Conservation (phyloP, 257 asterid genomes). For the Solanum verrucosum region DNA sequence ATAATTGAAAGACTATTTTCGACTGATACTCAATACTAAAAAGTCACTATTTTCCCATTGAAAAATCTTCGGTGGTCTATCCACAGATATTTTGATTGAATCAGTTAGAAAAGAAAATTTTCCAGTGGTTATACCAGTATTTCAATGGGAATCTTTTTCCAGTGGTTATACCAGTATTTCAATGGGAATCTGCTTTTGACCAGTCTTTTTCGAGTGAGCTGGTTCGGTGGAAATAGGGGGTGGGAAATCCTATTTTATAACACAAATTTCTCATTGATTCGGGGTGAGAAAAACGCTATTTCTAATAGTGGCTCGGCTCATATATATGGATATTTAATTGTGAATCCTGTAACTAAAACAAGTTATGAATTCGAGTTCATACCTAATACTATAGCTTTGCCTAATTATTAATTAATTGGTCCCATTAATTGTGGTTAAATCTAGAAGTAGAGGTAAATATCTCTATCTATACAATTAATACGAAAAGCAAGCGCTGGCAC, state of each 20-base stretch:
- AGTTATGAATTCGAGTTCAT: neutral
- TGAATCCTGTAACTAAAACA: no score
- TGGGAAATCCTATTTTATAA: neutral
- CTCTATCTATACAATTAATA: conserved; percentile 9
- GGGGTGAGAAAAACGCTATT: neutral
- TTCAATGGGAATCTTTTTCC: no score
- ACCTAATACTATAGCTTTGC: neutral
- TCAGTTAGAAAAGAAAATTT: neutral
- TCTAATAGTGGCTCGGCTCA: neutral
- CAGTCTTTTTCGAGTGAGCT: neutral
- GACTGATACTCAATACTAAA: neutral
- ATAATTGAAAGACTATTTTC: neutral
- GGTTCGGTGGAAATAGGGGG: neutral
- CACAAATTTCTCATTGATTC: neutral
- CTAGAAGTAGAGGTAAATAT: neutral
- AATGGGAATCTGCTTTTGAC: neutral
- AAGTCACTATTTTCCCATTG: neutral
- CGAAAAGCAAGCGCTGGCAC: conserved; percentile 34
- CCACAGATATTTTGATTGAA: accelerated
- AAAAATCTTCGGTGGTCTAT: neutral
- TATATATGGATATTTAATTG: no score
- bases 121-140: neutral
- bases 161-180: no score
- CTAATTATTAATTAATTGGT: neutral
- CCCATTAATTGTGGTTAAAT: neutral